phyloP scores from a whole-genome alignment of 768 basidiomycete genomes.

The Myochromella boudieri region DNA sequence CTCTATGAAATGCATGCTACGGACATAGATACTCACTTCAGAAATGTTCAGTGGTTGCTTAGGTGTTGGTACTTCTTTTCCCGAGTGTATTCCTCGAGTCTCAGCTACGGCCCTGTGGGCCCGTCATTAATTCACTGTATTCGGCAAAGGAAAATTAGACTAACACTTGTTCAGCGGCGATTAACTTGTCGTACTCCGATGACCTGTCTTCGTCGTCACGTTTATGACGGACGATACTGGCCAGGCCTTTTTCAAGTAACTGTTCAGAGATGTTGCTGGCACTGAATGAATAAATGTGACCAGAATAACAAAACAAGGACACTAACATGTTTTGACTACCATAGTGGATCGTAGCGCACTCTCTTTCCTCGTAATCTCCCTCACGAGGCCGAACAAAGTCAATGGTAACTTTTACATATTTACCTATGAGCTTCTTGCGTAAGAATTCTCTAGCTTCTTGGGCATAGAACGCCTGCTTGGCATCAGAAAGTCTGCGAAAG shows the following conservation, averaged over 20 bases:
- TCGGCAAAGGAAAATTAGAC: constrained; percentile 24
- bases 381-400: constrained; percentile 92
- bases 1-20: neutral
- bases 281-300: neutral
- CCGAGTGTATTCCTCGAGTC: constrained; percentile 83
- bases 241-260: constrained; percentile 90
- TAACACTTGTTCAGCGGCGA: constrained; percentile 91
- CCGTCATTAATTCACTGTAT: constrained; percentile 8
- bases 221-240: constrained; percentile 87
- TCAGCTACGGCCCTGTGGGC: constrained; percentile 70
- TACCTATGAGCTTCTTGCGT: constrained; percentile 89
- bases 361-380: constrained; percentile 91
- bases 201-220: constrained; percentile 95
- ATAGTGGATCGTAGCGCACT: constrained; percentile 87
- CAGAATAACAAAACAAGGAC: neutral
- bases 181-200: constrained; percentile 93
- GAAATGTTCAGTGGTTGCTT: constrained; percentile 89
- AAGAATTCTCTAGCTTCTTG: constrained; percentile 93
- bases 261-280: constrained; percentile 90
- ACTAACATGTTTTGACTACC: constrained; percentile 79
- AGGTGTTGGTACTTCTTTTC: constrained; percentile 80
- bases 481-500: constrained; percentile 74
- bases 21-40: constrained; percentile 51
- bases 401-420: constrained; percentile 75
- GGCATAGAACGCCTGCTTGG: constrained; percentile 84